phyloP scores from a whole-genome alignment of 148 eudicot genomes.

The Agrostemma githago region DNA sequence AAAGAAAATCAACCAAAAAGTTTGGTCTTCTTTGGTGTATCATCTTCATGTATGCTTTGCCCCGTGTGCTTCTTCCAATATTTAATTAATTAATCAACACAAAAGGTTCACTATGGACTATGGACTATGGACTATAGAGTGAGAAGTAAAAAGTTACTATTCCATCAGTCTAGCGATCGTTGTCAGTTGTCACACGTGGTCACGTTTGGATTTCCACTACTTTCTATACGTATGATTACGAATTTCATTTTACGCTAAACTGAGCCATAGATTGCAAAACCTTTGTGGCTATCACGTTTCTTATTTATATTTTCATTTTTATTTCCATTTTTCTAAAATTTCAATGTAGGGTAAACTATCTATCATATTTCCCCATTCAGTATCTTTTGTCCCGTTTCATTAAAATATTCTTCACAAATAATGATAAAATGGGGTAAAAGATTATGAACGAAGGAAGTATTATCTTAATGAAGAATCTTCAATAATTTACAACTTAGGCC shows the following conservation, averaged over 20 bases:
- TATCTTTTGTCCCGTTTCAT: too few relatives aligned
- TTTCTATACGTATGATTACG: background rate
- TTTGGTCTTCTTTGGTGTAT: conserved; percentile 12
- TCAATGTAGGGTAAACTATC: too few relatives aligned
- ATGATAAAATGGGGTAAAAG: too few relatives aligned
- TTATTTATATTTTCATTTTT: too few relatives aligned
- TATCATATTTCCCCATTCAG: too few relatives aligned
- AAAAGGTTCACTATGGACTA: background rate
- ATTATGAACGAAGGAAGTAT: too few relatives aligned
- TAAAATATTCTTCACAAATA: too few relatives aligned
- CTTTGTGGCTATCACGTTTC: too few relatives aligned
- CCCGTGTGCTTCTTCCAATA: background rate
- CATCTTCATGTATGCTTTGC: background rate
- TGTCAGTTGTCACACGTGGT: conserved; percentile 32
- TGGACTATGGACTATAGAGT: background rate
- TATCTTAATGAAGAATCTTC: too few relatives aligned
- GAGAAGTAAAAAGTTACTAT: background rate
- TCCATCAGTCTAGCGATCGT: conserved; percentile 15
- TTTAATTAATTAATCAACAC: background rate
- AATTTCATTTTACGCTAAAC: background rate
- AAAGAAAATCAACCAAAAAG: conserved; percentile 18
- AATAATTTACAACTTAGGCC: too few relatives aligned
- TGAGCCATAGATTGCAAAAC: too few relatives aligned
- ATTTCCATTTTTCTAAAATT: too few relatives aligned
- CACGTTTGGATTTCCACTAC: background rate